phyloP scores from a whole-genome alignment of 139 green algal species.

The Chlamydomonas sphaeroides region DNA sequence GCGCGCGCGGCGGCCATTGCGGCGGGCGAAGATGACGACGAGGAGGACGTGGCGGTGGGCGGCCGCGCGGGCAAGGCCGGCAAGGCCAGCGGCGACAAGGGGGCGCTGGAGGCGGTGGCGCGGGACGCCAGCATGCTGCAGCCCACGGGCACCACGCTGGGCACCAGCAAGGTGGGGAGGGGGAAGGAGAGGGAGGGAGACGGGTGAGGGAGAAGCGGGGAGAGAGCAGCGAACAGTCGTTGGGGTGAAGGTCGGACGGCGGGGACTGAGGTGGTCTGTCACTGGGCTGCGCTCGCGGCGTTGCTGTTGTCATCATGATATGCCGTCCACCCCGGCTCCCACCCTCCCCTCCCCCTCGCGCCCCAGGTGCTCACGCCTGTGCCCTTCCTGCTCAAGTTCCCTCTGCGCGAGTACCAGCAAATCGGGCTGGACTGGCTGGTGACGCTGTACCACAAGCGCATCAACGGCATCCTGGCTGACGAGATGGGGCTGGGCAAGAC shows the following conservation, averaged over 20 bases:
- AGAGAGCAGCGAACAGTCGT: too few relatives aligned
- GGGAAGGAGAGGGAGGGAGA: too few relatives aligned
- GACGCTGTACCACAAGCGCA: slow-evolving; percentile 87
- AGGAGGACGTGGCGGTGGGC: not conserved
- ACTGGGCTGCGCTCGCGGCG: not conserved
- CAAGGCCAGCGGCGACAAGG: not conserved
- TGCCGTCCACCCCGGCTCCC: not conserved
- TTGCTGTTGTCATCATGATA: not conserved
- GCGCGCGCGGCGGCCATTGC: slow-evolving; percentile 3
- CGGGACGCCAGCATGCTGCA: slow-evolving; percentile 64
- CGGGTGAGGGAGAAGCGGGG: too few relatives aligned
- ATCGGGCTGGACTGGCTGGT: slow-evolving; percentile 97
- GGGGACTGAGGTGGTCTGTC: too few relatives aligned
- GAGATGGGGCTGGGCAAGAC: slow-evolving; percentile 97
- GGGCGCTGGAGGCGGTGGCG: slow-evolving; percentile 48
- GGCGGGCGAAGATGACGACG: slow-evolving; percentile 17
- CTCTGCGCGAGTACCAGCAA: slow-evolving; percentile 96
- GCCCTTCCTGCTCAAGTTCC: slow-evolving; percentile 93
- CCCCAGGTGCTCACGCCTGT: slow-evolving; percentile 50
- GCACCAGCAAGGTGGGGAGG: slow-evolving; percentile 55
- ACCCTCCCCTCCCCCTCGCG: not conserved
- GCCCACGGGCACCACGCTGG: slow-evolving; percentile 84
- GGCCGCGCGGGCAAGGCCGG: not conserved
- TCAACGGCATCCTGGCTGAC: slow-evolving; percentile 98
- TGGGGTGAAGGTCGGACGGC: too few relatives aligned